Evolutionary conservation across 768 basidiomycete species (phyloP), one percentile per base, ranked within the genome.

Genomic region (Calocera viscosa): DNA sequence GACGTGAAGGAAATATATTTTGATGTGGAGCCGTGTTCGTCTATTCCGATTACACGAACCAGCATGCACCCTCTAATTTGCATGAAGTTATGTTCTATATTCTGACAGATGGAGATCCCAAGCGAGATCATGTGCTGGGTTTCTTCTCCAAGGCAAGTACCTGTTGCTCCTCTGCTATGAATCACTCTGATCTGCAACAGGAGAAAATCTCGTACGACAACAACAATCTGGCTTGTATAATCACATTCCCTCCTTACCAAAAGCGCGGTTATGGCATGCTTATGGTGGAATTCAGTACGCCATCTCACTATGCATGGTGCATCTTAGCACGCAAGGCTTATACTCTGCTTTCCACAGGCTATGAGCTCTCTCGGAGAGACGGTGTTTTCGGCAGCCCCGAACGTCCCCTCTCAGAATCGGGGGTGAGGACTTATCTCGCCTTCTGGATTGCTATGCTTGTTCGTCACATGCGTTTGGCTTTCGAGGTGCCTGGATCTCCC

Each of bases 181-280:
- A 63, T 49, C 66, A 41, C 38, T 63, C 41, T 53, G 19, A 22
- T n/a, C 30, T 17, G 26, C 49, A 32, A 7, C 73, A 88, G 91
- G 96, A 99, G 78, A 98, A 97, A 74, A 75, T 89, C 34, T 95
- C 94, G 0, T 95, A 93, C 70, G 96, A 99, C 71, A 91, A 95
- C 71, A 96, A 94, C 78, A 99, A 99, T 73, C 83, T 99, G 10
- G 95, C 95, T 1, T 94, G 92, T 75, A 99, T 99, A 72, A 87
- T 98, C 71, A 91, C 90, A 7, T 84, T 99, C 43, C 96, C 96
- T 1, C 96, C 94, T 19, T 92, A 87, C 72, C 95, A 97, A 72
- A 82, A 86, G 67, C 84, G 87, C 71, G 90, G 93, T 5, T 96
- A 89, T 72, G 96, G 95, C 1, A 92, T 91, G 82, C 86, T 98